Percentiles rank a stretch among this genome's conserved stretches.
These are phyloP conservation scores for Cyclostephanos invisitatus DNA, from an alignment of 108 stramenopile species.

Conservation along the genomic window DNA sequence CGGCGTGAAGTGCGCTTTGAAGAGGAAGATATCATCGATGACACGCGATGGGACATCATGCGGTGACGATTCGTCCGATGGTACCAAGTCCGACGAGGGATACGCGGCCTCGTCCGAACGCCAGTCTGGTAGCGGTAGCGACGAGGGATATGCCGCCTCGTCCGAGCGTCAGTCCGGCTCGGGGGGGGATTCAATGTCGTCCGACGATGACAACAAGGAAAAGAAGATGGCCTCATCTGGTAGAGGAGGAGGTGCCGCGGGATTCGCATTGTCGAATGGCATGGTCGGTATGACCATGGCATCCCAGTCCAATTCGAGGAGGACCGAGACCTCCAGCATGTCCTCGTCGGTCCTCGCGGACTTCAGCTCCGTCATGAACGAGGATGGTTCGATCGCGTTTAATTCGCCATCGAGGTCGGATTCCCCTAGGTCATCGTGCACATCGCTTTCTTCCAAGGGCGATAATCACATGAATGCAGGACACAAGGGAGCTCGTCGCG, in stretches of 20 bases:
- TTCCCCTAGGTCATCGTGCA: conserved; percentile 32
- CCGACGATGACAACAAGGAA: conserved; percentile 38
- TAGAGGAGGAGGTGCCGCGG: not conserved
- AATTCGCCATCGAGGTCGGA: conserved; percentile 23
- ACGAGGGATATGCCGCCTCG: conserved; percentile 47
- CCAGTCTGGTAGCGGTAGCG: conserved; percentile 36
- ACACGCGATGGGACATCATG: not conserved
- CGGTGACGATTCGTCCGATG: conserved; percentile 39
- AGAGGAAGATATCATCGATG: conserved; percentile 24
- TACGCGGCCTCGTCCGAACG: conserved; percentile 49
- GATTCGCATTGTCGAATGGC: conserved; percentile 8
- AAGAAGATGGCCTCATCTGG: conserved; percentile 31
- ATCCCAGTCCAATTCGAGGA: conserved; percentile 31
- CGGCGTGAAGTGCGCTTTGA: conserved; percentile 11
- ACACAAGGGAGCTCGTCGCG: not conserved
- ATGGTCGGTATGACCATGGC: conserved; percentile 18
- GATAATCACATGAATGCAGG: conserved; percentile 12
- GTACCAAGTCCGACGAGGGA: conserved; percentile 41
- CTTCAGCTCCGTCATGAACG: conserved; percentile 50
- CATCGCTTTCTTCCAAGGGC: conserved; percentile 25
- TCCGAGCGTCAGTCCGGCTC: conserved; percentile 45
- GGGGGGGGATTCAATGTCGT: conserved; percentile 45
- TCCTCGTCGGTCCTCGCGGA: conserved; percentile 50
- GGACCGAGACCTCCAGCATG: conserved; percentile 46
- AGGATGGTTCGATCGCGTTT: conserved; percentile 17